Evolutionary conservation across 305 asterid genomes (phyloP), one percentile per base, ranked within the genome.

Genomic region (Stenogyne calaminthoides): DNA sequence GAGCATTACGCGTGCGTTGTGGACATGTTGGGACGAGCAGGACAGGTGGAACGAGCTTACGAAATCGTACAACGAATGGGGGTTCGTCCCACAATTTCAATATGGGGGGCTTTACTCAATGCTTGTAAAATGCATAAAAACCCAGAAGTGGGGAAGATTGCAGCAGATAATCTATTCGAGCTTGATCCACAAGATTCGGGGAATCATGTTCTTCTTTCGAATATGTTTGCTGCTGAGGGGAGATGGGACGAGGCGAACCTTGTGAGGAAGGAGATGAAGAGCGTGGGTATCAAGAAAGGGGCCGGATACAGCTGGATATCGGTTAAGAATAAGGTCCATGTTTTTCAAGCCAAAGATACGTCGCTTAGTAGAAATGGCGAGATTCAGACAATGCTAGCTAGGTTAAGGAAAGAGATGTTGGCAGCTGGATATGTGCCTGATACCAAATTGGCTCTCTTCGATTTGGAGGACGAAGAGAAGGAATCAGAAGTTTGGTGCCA

Each of bases 121-220:
- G 96, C 97, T 16, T 89, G 92, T 74, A 91, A 88, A 81, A 84
- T 94, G 85, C 83, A 89, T 18, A 83, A 84, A 10, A 86, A 78
- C 67, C 82, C 83, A 42, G 91, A 89, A 37, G 69, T 91, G 15
- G 97, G 93, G 40, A 91, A 86, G 72, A 76, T 91, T 56, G 96
- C 97, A 0, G 97, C 95, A 15, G 88, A 84, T 11, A 87, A 87
- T 68, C 76, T 94, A 64, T 90, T 94, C 76, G 80, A 81, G 73
- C 96, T 94, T 6, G 96, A 94, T 81, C 97, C 97, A 1, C 82
- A 81, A 58, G 99, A 94, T 81, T 85, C 97, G 1, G 97, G 99
- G 39, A 90, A 89, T 72, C 97, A 86, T 51, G 90, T 94, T 19
- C 55, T 94, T 7, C 92, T 91, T 71, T 91, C 97, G 4, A 94